Conservation (phyloP, 139 green algal species). For the Dunaliella primolecta region DNA sequence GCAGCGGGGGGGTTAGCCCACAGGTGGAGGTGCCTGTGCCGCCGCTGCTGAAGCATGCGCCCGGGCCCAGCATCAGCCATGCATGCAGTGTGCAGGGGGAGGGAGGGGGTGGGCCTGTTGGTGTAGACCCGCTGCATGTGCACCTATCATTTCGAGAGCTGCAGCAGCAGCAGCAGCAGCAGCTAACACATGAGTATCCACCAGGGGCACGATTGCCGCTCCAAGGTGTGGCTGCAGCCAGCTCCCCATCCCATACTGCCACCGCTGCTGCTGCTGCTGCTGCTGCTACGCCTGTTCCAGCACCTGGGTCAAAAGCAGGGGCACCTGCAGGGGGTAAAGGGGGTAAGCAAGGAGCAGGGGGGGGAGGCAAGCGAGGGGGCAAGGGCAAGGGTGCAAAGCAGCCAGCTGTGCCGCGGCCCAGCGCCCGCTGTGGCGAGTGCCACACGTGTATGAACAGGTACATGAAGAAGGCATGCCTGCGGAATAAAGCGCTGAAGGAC, state of each 20-base stretch:
- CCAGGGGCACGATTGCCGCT: background rate
- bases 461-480: conserved; percentile 56
- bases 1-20: background rate
- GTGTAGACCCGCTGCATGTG: too few relatives aligned
- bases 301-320: too few relatives aligned
- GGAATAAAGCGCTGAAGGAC: conserved; percentile 32
- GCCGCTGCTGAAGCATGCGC: too few relatives aligned
- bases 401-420: background rate
- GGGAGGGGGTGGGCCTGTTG: too few relatives aligned
- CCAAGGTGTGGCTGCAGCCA: too few relatives aligned
- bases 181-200: background rate
- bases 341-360: background rate
- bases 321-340: background rate
- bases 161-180: background rate
- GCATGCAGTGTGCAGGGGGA: background rate
- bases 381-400: background rate
- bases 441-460: conserved; percentile 50
- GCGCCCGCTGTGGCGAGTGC: conserved; percentile 46
- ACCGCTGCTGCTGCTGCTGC: too few relatives aligned
- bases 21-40: background rate
- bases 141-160: too few relatives aligned
- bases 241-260: too few relatives aligned
- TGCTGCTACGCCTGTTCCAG: too few relatives aligned
- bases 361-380: background rate
- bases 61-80: background rate